phyloP scores from a whole-genome alignment of 495 filamentous ascomycete genomes.

The Penicillium turbatum region DNA sequence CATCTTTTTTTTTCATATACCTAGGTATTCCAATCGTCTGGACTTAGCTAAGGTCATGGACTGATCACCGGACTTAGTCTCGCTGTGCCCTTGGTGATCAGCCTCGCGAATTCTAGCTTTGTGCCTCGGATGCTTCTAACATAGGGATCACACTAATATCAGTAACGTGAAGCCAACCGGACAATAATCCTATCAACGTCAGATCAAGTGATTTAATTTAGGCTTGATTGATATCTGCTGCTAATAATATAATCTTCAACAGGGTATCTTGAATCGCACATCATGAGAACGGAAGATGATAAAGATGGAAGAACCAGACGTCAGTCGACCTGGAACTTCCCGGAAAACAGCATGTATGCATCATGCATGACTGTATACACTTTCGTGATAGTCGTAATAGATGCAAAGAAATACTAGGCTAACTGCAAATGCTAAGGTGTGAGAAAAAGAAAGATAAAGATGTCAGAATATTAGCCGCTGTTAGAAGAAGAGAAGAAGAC shows the following conservation, averaged over 20 bases:
- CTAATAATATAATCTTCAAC: neutral
- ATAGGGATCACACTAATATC: no score
- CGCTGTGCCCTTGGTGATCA: no score
- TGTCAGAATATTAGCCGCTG: neutral
- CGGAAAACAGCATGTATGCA: neutral
- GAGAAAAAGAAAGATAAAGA: neutral
- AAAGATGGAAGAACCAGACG: neutral
- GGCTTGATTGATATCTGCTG: neutral
- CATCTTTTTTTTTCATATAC: no score
- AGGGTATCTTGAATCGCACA: slow-evolving; percentile 3
- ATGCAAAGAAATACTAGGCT: neutral
- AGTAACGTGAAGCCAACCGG: no score
- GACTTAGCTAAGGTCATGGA: no score
- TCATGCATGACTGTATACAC: neutral
- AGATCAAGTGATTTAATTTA: neutral
- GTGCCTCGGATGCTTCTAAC: no score
- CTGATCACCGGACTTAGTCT: no score
- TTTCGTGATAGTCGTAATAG: neutral
- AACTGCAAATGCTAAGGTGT: neutral
- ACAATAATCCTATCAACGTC: neutral
- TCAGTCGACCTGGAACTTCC: neutral
- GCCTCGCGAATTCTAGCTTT: no score
- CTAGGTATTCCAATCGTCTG: no score
- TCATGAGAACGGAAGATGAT: neutral
- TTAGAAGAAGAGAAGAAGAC: neutral